Evolutionary conservation across 2,329 filamentous ascomycete genomes (phyloP).

Genomic region (Trichoderma aggressivum): DNA sequence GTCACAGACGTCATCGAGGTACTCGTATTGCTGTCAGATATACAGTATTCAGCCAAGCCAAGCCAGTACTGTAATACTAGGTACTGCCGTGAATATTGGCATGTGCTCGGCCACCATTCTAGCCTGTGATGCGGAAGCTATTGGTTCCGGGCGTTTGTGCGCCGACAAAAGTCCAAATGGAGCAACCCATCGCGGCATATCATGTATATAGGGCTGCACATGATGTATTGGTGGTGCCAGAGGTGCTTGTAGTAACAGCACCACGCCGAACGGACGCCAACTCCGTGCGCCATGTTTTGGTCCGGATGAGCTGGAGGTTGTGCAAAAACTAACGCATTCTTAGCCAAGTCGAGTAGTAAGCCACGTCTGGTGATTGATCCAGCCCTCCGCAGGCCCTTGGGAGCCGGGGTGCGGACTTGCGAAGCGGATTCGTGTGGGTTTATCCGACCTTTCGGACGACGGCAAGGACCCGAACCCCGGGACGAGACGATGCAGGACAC

Average conservation of each 20-base stretch:
- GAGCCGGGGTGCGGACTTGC: conserved; percentile 7
- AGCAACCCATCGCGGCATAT: neutral
- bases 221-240: neutral
- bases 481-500: neutral
- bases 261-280: neutral
- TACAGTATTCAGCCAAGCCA: neutral
- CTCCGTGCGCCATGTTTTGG: neutral
- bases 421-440: conserved; percentile 10
- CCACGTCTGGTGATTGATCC: conserved; percentile 5
- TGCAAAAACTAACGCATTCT: neutral
- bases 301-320: neutral
- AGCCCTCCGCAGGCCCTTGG: neutral
- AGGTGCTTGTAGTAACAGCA: neutral
- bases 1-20: conserved; percentile 10
- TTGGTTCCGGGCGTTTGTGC: neutral
- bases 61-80: neutral
- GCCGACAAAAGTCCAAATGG: neutral
- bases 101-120: neutral
- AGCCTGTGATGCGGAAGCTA: neutral
- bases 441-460: conserved; percentile 10
- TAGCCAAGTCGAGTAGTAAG: no score
- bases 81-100: neutral
- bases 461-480: conserved; percentile 16
- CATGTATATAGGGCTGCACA: neutral
- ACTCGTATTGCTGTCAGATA: neutral